Base-by-base conservation (phyloP, 2,329 filamentous ascomycete species). In the Xylaria digitata region DNA sequence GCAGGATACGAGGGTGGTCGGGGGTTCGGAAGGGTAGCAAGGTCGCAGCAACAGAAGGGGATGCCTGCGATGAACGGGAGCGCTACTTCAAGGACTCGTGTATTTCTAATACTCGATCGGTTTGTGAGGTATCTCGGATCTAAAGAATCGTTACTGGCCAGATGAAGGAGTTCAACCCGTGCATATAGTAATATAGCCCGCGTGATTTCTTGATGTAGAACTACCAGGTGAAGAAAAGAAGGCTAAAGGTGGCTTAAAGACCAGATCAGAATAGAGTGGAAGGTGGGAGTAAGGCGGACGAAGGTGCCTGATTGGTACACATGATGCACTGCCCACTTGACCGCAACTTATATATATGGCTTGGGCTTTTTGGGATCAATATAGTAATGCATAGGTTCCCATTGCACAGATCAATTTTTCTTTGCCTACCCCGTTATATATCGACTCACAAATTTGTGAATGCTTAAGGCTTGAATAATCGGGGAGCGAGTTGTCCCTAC, bases 401-500 rank as follows among this genome's bases (percentile, higher is more conserved):
- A 11, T 34, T 34, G 32, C 32, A 7, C 9, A 11, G 32, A 34
- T 34, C 3, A 11, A 34, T 34, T 34, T 6, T 34, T 1, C 32
- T 34, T 11, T 9, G 6, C 7, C 32, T 8, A 7, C 49, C 17
- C 15, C 6, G 8, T 34, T 3, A 21, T n/a, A 37, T 37, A 37
- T 53, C 2, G 8, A 37, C 1, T 43, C n/a, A 11, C 30, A 9
- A 37, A 37, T 6, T 37, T 9, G 7, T 37, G 11, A 37, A 37
- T 2, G 7, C 3, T 9, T 9, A 37, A 37, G 11, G 11, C 4
- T 37, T 37, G 11, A 37, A 37, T 37, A 37, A 37, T 37, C 7
- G 7, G 7, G 7, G 11, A 37, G 7, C 11, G 11, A 37, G 34
- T n/a, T 76, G 76, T 37, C 11, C 11, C 2, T 37, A 37, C 11